Conservation (phyloP, 306 rosid species). For the Cucurbita maxima region DNA sequence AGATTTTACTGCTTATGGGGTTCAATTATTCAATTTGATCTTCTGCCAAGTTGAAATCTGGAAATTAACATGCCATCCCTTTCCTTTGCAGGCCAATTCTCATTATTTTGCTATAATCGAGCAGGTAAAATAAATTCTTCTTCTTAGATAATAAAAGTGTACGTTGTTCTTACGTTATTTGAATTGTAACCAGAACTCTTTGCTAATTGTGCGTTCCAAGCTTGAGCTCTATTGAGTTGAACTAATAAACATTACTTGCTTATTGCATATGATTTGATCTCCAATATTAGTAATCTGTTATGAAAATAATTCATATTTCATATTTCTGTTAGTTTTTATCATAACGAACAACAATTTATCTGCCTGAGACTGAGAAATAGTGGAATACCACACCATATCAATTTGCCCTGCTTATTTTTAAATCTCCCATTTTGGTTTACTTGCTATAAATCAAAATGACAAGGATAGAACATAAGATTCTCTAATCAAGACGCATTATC, state of each 20-base stretch:
- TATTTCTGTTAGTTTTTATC: not conserved
- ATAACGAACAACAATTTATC: not conserved
- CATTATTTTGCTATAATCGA: conserved; percentile 86
- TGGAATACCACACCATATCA: not conserved
- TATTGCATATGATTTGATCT: not conserved
- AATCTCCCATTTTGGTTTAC: not conserved
- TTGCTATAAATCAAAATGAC: not conserved
- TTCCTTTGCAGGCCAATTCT: conserved; percentile 83
- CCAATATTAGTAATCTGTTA: not conserved
- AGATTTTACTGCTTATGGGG: not conserved
- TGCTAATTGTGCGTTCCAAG: not conserved
- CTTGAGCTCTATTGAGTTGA: not conserved
- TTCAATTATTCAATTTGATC: not conserved
- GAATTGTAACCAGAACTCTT: not conserved
- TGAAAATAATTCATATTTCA: not conserved
- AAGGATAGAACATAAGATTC: not conserved
- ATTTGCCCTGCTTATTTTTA: not conserved
- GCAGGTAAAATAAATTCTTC: conserved; percentile 52
- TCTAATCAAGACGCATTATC: not conserved
- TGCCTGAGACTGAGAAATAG: not conserved
- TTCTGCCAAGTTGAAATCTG: not conserved
- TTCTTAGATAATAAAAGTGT: not conserved
- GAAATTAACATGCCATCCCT: conserved; percentile 5
- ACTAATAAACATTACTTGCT: not conserved
- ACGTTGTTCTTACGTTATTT: not conserved